Conservation (phyloP, 2,329 filamentous ascomycete species). For the Epichloe amarillans region DNA sequence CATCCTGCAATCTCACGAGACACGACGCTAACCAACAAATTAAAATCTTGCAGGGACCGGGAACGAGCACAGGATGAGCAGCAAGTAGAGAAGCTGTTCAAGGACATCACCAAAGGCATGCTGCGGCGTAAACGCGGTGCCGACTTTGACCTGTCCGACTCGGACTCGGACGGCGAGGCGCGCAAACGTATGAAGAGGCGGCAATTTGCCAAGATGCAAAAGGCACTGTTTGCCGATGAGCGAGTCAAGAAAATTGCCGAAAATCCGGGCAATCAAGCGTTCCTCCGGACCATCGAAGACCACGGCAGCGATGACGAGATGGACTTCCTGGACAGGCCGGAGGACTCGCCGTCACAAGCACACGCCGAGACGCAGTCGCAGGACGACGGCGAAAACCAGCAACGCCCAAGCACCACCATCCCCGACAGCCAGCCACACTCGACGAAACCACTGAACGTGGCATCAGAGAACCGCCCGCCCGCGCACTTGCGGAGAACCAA, state of each 20-base stretch:
- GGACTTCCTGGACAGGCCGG: slow-evolving; percentile 51
- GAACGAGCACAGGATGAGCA: slow-evolving; percentile 73
- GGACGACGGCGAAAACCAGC: slow-evolving; percentile 13
- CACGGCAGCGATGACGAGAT: slow-evolving; percentile 61
- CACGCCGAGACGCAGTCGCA: slow-evolving; percentile 21
- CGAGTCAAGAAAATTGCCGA: slow-evolving; percentile 81
- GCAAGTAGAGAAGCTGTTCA: slow-evolving; percentile 79
- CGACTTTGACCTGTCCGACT: slow-evolving; percentile 78
- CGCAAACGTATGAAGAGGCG: slow-evolving; percentile 68
- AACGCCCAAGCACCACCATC: slow-evolving; percentile 22
- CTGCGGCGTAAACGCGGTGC: slow-evolving; percentile 72
- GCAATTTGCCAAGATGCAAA: slow-evolving; percentile 85
- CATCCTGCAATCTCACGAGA: background rate
- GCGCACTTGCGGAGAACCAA: slow-evolving; percentile 50
- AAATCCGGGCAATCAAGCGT: slow-evolving; percentile 79
- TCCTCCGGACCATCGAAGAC: slow-evolving; percentile 82
- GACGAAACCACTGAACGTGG: slow-evolving; percentile 21
- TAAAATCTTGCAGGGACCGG: slow-evolving; percentile 45
- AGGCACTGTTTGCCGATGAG: slow-evolving; percentile 76
- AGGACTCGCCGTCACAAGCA: slow-evolving; percentile 17
- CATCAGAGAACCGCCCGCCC: slow-evolving; percentile 28
- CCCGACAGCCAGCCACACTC: slow-evolving; percentile 40
- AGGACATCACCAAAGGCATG: slow-evolving; percentile 80
- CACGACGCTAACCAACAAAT: slow-evolving; percentile 3
- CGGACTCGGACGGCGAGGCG: slow-evolving; percentile 73